These are phyloP conservation scores for Candida insectalens DNA, from an alignment of 805 yeast genomes.

Conservation along the genomic window DNA sequence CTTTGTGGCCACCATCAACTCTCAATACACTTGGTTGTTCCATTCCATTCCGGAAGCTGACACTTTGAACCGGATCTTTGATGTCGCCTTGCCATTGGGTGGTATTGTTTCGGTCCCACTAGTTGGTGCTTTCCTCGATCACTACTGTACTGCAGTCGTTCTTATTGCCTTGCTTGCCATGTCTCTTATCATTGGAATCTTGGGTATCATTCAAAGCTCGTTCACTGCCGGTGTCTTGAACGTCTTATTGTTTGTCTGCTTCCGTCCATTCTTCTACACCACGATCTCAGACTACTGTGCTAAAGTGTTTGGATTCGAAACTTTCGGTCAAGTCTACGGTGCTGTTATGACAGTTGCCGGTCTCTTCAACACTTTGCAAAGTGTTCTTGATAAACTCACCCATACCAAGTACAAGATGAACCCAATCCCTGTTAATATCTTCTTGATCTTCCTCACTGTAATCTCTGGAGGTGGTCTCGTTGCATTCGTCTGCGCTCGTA, in stretches of 20 bases:
- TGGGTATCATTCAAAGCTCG: conserved; percentile 33
- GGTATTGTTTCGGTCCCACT: conserved; percentile 47
- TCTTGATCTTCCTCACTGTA: conserved; percentile 29
- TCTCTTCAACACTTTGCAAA: conserved; percentile 37
- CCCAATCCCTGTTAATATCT: conserved; percentile 40
- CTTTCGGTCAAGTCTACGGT: conserved; percentile 54
- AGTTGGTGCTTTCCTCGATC: conserved; percentile 41
- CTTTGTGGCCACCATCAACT: conserved; percentile 47
- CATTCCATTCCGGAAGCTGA: conserved; percentile 29
- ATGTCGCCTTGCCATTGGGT: conserved; percentile 46
- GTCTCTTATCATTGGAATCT: conserved; percentile 36
- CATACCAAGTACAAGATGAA: conserved; percentile 45
- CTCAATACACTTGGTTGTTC: conserved; percentile 42
- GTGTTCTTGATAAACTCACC: conserved; percentile 36
- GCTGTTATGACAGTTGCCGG: conserved; percentile 45
- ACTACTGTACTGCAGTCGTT: conserved; percentile 36
- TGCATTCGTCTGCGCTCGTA: conserved; percentile 27
- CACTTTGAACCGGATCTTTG: conserved; percentile 36
- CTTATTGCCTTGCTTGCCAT: conserved; percentile 29
- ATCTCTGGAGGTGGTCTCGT: conserved; percentile 35
- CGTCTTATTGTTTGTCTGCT: conserved; percentile 38
- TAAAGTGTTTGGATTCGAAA: conserved; percentile 53
- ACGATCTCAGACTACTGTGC: conserved; percentile 49
- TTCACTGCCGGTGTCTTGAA: conserved; percentile 33
- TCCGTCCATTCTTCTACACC: conserved; percentile 52